phyloP scores from a whole-genome alignment of 164 flowering plant genomes.

The Nymphaea thermarum region DNA sequence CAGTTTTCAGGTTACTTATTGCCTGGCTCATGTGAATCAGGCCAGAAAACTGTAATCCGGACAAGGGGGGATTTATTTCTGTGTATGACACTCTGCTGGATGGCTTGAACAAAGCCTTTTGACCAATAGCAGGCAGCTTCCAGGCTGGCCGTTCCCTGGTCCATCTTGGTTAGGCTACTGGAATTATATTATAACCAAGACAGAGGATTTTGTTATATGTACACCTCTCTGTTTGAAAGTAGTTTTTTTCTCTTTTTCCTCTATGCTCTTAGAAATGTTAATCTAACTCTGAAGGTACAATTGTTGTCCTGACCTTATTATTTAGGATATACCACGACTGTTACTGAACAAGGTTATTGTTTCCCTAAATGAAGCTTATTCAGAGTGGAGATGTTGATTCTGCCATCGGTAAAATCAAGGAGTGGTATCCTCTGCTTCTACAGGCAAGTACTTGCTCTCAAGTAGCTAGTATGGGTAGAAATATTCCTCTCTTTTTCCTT shows the following conservation, averaged over 20 bases:
- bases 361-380: conserved; percentile 48
- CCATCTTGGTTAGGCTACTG: too few relatives aligned
- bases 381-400: conserved; percentile 76
- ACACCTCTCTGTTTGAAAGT: background rate
- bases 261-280: background rate
- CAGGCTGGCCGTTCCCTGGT: too few relatives aligned
- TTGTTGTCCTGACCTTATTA: background rate
- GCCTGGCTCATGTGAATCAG: too few relatives aligned
- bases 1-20: too few relatives aligned
- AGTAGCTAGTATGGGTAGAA: background rate
- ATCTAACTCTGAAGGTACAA: background rate
- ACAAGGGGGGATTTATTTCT: too few relatives aligned
- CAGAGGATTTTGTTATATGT: background rate
- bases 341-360: too few relatives aligned
- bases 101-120: too few relatives aligned
- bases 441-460: conserved; percentile 33
- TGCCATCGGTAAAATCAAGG: conserved; percentile 49
- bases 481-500: too few relatives aligned
- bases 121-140: too few relatives aligned
- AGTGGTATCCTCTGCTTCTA: conserved; percentile 81
- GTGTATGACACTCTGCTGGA: too few relatives aligned
- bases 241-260: background rate
- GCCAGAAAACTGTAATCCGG: too few relatives aligned
- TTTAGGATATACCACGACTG: too few relatives aligned
- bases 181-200: background rate